Base-by-base conservation (phyloP, 176 grass and related monocot species). In the Carex scoparia region DNA sequence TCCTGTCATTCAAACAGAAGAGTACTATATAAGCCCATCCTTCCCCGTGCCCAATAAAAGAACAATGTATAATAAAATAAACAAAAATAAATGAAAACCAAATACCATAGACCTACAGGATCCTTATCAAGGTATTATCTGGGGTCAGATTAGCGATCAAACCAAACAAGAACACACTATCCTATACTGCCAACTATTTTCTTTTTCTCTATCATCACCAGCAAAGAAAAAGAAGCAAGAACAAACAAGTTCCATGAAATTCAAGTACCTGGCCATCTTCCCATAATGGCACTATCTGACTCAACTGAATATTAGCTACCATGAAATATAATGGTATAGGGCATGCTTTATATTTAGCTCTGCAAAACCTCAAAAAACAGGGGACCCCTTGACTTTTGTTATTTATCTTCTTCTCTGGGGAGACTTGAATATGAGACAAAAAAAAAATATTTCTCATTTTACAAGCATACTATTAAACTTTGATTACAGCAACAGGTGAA, bases 1-100 rank as follows among this genome's bases (percentile, higher is more conserved):
- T 87, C 84, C 88, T 94, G 88, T 84, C 80, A 84, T 65, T 72
- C 19, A 40, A 40, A 40, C 38, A 40, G 38, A 79, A 42, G 32
- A 46, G 3, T 79, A 84, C 15, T 84, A 86, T 44, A 53, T 72
- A 48, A 72, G 16, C 18, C 69, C 40, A 72, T 48, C 69, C 7
- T 72, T 44, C 40, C 10, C 67, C 19, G 30, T 30, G 46, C 42
- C 42, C 46, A 54, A 73, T 75, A 30, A 75, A 75, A 75, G 71
- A 75, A 75, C 70, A 53, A 73, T 9, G 16, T 5, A 38, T 51
- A 51, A 51, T 51, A 51, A 51, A 51, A 51, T 49, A 49, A 49
- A 49, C 9, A 73, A 71, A 27, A 28, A 75, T 57, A 33, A 78
- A 58, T 18, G 3, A 79, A 55, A 56, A 74, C 9, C 53, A 5